A percentile compares a stretch with the other conserved stretches of the same genome.
These are phyloP conservation scores for Dactylellina parvicollis DNA, from an alignment of 2,329 filamentous ascomycete species.

Conservation along the genomic window DNA sequence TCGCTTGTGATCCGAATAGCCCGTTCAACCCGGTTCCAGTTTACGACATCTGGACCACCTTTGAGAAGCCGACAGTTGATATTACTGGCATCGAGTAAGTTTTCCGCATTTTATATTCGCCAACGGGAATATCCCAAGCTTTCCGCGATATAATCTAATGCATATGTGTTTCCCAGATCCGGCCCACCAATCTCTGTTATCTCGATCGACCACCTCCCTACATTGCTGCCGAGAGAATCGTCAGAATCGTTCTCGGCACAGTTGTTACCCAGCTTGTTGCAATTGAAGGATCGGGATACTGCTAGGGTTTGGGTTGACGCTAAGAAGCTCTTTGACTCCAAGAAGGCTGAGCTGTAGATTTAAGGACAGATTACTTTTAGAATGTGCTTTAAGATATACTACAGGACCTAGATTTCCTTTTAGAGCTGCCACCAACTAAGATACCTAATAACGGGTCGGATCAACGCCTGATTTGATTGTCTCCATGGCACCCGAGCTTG, in stretches of 20 bases:
- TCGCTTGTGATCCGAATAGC: conserved; percentile 78
- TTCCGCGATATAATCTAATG: too few relatives aligned
- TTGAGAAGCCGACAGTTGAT: conserved; percentile 82
- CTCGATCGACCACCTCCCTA: conserved; percentile 85
- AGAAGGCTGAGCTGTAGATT: conserved; percentile 72
- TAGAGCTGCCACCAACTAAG: too few relatives aligned
- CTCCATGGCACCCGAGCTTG: too few relatives aligned
- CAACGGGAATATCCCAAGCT: too few relatives aligned
- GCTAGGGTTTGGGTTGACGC: conserved; percentile 85
- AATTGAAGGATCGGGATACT: conserved; percentile 78
- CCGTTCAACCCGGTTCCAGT: conserved; percentile 79
- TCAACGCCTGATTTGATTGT: too few relatives aligned
- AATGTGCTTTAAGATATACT: too few relatives aligned
- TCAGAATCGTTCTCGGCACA: conserved; percentile 84
- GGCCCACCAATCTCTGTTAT: conserved; percentile 78
- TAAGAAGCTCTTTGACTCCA: conserved; percentile 83
- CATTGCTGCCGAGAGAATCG: conserved; percentile 83
- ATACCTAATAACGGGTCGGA: too few relatives aligned
- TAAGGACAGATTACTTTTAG: too few relatives aligned
- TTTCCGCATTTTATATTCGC: not conserved
- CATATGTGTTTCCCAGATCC: too few relatives aligned
- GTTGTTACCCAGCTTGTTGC: conserved; percentile 78
- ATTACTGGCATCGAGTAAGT: conserved; percentile 47
- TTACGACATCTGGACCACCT: conserved; percentile 85
- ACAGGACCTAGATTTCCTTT: too few relatives aligned